phyloP scores from a whole-genome alignment of 305 asterid species.

The Petunia hybrid region DNA sequence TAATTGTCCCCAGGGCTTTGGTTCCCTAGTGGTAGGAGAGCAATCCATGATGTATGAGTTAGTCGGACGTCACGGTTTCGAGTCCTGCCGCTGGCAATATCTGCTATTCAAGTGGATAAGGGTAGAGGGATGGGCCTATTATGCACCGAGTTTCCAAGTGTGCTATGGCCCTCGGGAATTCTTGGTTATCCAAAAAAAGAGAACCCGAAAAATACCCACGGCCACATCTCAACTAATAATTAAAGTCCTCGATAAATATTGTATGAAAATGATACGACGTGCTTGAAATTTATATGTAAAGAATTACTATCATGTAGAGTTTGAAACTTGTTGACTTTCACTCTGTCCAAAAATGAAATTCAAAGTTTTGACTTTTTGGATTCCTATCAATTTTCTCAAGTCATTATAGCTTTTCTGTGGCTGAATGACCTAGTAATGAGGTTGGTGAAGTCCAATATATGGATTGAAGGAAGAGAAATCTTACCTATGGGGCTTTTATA shows the following conservation, averaged over 20 bases:
- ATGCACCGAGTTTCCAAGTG: too few species aligned
- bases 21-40: too few species aligned
- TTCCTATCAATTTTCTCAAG: neutral
- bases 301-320: constrained; percentile 4
- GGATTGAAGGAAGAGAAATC: constrained; percentile 7
- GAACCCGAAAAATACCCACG: neutral
- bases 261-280: neutral
- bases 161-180: too few species aligned
- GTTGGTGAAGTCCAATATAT: constrained; percentile 2
- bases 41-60: too few species aligned
- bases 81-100: too few species aligned
- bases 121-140: too few species aligned
- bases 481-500: constrained; percentile 18
- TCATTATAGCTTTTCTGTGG: constrained; percentile 7
- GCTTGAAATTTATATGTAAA: neutral
- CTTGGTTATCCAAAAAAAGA: too few species aligned
- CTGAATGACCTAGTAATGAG: constrained; percentile 6
- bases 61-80: too few species aligned
- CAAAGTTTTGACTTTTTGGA: constrained; percentile 17
- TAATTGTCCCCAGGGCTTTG: too few species aligned
- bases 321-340: neutral
- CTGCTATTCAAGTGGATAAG: too few species aligned
- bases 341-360: neutral
- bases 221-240: constrained; percentile 3
- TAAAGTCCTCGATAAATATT: neutral